A percentile compares a stretch with the other conserved stretches of the same genome.
Conservation (phyloP, 768 basidiomycete genomes). For the Termitomyces sp. region DNA sequence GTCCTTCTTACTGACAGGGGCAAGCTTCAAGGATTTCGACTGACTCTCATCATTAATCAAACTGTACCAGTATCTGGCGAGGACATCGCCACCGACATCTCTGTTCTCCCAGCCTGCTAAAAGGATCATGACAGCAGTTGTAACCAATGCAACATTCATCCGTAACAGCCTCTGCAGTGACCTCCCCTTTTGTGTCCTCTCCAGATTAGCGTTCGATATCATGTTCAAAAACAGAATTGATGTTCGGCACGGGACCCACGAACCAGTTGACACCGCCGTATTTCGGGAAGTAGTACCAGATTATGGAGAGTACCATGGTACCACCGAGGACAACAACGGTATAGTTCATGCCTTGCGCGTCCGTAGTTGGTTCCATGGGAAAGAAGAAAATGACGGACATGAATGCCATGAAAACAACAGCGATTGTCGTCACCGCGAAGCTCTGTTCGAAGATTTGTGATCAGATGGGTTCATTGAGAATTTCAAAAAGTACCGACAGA, state of each 20-base stretch:
- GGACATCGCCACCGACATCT: not conserved
- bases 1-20: too few species aligned
- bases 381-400: conserved; percentile 49
- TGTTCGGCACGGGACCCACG: conserved; percentile 19
- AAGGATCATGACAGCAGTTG: too few species aligned
- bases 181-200: not conserved
- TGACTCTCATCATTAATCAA: too few species aligned
- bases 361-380: conserved; percentile 40
- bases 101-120: too few species aligned
- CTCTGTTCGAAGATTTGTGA: conserved; percentile 27
- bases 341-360: conserved; percentile 52
- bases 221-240: not conserved
- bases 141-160: not conserved
- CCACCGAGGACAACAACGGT: conserved; percentile 54
- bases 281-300: conserved; percentile 57
- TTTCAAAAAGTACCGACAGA: not conserved
- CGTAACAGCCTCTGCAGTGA: not conserved
- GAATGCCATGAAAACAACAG: conserved; percentile 55
- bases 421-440: conserved; percentile 37
- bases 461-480: not conserved
- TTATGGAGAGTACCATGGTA: conserved; percentile 42
- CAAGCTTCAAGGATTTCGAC: too few species aligned
- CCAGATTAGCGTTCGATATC: not conserved
- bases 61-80: not conserved
- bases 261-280: conserved; percentile 27